Conservation (phyloP, 2,329 filamentous ascomycete genomes). For the Arthroderma uncinatum region DNA sequence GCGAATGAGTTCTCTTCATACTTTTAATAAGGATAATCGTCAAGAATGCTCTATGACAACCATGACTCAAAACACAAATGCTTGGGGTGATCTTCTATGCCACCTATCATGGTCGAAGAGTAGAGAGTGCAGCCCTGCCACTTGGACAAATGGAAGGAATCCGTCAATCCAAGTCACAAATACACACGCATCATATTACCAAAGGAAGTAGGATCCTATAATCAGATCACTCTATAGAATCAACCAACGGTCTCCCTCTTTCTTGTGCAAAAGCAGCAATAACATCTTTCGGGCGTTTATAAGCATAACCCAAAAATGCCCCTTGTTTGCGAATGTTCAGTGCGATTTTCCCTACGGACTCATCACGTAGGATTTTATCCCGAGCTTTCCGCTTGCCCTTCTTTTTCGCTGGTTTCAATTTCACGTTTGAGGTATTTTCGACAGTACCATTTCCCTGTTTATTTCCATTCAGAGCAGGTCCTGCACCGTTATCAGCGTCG, state of each 20-base stretch:
- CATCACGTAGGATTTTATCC: slow-evolving; percentile 75
- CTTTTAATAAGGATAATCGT: neutral
- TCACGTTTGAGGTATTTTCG: slow-evolving; percentile 6
- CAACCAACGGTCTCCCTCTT: slow-evolving; percentile 20
- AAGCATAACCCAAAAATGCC: slow-evolving; percentile 85
- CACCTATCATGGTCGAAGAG: neutral
- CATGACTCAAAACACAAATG: neutral
- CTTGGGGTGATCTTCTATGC: neutral
- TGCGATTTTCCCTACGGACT: slow-evolving; percentile 52
- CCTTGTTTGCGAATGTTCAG: slow-evolving; percentile 69
- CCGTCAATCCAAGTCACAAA: neutral
- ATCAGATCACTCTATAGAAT: neutral
- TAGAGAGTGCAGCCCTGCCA: neutral
- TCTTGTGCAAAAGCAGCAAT: slow-evolving; percentile 26
- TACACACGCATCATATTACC: neutral
- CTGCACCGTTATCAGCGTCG: neutral
- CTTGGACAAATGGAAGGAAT: neutral
- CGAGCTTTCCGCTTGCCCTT: slow-evolving; percentile 67
- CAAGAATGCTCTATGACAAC: neutral
- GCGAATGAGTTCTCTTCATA: neutral
- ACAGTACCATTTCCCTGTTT: neutral
- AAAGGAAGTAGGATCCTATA: neutral
- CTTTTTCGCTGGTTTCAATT: slow-evolving; percentile 33
- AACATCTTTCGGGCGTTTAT: slow-evolving; percentile 43
- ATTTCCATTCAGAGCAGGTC: neutral